Conservation (phyloP, 257 asterid genomes). For the Echites panduratus region DNA sequence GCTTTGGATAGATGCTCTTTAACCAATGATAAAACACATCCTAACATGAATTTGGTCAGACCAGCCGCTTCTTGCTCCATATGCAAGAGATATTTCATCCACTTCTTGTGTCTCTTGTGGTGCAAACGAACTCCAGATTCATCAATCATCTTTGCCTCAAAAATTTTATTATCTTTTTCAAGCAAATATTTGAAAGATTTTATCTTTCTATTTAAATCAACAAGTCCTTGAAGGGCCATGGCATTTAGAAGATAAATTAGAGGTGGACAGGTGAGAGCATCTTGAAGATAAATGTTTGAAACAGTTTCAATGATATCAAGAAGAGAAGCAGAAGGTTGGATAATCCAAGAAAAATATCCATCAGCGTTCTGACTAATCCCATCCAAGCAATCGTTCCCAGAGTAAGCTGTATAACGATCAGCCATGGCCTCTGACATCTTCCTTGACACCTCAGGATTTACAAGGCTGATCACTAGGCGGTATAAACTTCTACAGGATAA, state of each 20-base stretch:
- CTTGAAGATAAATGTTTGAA: conserved; percentile 48
- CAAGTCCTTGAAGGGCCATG: conserved; percentile 78
- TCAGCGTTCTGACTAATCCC: conserved; percentile 36
- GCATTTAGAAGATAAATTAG: conserved; percentile 56
- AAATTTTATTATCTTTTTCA: conserved; percentile 38
- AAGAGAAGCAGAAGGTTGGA: conserved; percentile 56
- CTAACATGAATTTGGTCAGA: conserved; percentile 53
- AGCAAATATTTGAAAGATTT: conserved; percentile 61
- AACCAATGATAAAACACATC: conserved; percentile 36
- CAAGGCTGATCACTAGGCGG: conserved; percentile 52
- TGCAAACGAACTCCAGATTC: conserved; percentile 33
- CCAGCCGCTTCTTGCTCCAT: conserved; percentile 60
- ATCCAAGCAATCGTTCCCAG: conserved; percentile 78
- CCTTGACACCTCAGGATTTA: conserved; percentile 58
- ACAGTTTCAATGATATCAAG: conserved; percentile 44
- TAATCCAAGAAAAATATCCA: conserved; percentile 63
- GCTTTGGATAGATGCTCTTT: conserved; percentile 28
- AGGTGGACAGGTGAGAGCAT: conserved; percentile 50
- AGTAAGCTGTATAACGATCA: conserved; percentile 47
- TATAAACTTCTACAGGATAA: conserved; percentile 65
- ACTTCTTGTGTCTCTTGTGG: conserved; percentile 45
- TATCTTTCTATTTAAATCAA: conserved; percentile 62
- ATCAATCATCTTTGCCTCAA: conserved; percentile 31
- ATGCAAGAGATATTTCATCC: conserved; percentile 38
- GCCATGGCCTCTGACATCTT: conserved; percentile 55